Percentiles rank a stretch among this genome's conserved stretches.
These are phyloP conservation scores for Globisporangium canariense DNA, from an alignment of 352 stramenopile genomes.

Conservation along the genomic window DNA sequence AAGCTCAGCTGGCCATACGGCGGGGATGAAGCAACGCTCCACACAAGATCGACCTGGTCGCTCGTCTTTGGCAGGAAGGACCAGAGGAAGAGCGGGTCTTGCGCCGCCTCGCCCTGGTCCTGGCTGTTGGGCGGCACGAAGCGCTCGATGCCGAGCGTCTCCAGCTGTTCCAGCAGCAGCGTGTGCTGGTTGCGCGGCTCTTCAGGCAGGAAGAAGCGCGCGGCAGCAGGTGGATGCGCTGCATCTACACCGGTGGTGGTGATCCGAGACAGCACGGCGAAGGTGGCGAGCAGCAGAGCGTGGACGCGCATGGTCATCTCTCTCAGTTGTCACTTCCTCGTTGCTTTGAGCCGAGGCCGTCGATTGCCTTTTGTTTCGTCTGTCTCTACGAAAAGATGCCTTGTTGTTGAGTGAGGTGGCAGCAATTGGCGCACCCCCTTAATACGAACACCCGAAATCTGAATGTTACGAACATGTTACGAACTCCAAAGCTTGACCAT, in stretches of 20 bases:
- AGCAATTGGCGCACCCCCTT: not conserved
- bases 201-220: constrained; percentile 57
- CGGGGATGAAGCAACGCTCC: constrained; percentile 31
- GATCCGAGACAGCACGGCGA: not conserved
- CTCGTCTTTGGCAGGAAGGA: constrained; percentile 37
- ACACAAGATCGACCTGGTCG: constrained; percentile 65
- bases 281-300: constrained; percentile 5
- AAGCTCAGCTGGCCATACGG: constrained; percentile 42
- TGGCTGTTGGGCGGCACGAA: constrained; percentile 28
- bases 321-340: not conserved
- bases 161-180: constrained; percentile 47
- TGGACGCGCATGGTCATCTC: not conserved
- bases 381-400: not conserved
- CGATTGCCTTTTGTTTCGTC: not conserved
- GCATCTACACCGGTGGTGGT: not conserved
- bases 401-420: not conserved
- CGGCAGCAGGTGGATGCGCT: constrained; percentile 4
- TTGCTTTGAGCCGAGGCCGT: not conserved
- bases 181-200: constrained; percentile 28
- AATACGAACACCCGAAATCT: not conserved
- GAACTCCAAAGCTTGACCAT: not conserved
- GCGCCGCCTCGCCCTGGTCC: constrained; percentile 17
- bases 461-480: not conserved
- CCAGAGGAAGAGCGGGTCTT: constrained; percentile 31
- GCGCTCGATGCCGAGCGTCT: constrained; percentile 46